A percentile compares a stretch with the other conserved stretches of the same genome.
Evolutionary conservation across 345 rosid species (phyloP).

Genomic region (Eucalyptus erythrocorys): DNA sequence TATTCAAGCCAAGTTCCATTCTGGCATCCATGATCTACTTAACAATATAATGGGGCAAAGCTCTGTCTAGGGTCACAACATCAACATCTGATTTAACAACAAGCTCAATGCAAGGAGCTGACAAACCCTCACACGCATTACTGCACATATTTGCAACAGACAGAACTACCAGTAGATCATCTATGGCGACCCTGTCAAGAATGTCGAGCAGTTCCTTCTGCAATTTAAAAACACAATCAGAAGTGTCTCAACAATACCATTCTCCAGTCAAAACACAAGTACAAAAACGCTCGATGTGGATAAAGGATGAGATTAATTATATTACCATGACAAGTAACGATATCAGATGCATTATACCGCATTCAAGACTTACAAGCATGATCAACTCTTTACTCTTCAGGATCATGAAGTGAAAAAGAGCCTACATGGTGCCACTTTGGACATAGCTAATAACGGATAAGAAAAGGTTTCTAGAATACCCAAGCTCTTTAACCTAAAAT

Average conservation of each 20-base stretch:
- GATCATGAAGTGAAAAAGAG: not conserved
- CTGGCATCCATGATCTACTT: slow-evolving; percentile 39
- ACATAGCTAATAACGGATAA: not conserved
- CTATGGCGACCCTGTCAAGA: slow-evolving; percentile 41
- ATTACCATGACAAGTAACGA: not conserved
- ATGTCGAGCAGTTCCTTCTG: slow-evolving; percentile 59
- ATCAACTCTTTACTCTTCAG: not conserved
- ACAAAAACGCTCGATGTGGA: not conserved
- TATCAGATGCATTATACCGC: not conserved
- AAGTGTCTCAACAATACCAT: not conserved
- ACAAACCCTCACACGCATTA: slow-evolving; percentile 37
- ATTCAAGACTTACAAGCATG: not conserved
- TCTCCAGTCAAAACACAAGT: not conserved
- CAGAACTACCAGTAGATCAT: slow-evolving; percentile 57
- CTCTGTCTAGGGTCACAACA: slow-evolving; percentile 43
- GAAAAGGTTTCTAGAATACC: not conserved
- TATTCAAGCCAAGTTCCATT: slow-evolving; percentile 15
- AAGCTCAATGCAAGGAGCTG: slow-evolving; percentile 32
- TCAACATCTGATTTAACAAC: slow-evolving; percentile 54
- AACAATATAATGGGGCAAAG: slow-evolving; percentile 37
- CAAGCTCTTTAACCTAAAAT: not conserved
- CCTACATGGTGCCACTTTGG: not conserved
- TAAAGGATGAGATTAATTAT: not conserved
- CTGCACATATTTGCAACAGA: slow-evolving; percentile 45
- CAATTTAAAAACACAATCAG: slow-evolving; percentile 1